phyloP scores from a whole-genome alignment of 2,329 filamentous ascomycete genomes.

The Aureobasidium lini region DNA sequence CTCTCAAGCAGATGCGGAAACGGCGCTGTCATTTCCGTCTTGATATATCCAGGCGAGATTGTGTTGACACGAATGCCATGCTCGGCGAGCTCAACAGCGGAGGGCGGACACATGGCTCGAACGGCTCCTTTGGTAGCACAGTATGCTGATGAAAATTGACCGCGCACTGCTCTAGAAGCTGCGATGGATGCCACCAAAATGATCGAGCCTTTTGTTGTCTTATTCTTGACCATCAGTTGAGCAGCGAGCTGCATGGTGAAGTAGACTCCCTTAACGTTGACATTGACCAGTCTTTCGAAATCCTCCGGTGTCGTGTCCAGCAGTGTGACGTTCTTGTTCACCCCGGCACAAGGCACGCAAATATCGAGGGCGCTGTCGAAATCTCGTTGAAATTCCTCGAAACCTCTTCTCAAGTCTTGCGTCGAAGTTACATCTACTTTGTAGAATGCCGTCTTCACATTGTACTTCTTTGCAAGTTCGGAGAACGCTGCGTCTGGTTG shows the following conservation, averaged over 20 bases:
- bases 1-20: slow-evolving; percentile 42
- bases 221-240: slow-evolving; percentile 45
- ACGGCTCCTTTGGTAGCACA: slow-evolving; percentile 5
- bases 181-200: slow-evolving; percentile 49
- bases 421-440: slow-evolving; percentile 34
- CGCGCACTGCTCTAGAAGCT: slow-evolving; percentile 43
- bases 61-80: slow-evolving; percentile 37
- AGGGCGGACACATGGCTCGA: slow-evolving; percentile 43
- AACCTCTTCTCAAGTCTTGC: slow-evolving; percentile 27
- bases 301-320: slow-evolving; percentile 38
- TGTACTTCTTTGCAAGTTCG: slow-evolving; percentile 44
- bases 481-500: slow-evolving; percentile 32
- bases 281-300: slow-evolving; percentile 34
- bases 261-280: slow-evolving; percentile 41
- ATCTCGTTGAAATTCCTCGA: slow-evolving; percentile 28
- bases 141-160: slow-evolving; percentile 30
- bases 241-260: slow-evolving; percentile 44
- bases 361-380: slow-evolving; percentile 36
- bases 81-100: slow-evolving; percentile 65
- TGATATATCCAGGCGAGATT: slow-evolving; percentile 20
- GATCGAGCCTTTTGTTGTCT: slow-evolving; percentile 45
- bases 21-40: slow-evolving; percentile 22
- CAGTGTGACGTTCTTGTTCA: slow-evolving; percentile 39
- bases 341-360: slow-evolving; percentile 39
- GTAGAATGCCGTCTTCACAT: slow-evolving; percentile 45